Conservation (phyloP, 306 rosid species). For the Pterocarpus macrocarpus region DNA sequence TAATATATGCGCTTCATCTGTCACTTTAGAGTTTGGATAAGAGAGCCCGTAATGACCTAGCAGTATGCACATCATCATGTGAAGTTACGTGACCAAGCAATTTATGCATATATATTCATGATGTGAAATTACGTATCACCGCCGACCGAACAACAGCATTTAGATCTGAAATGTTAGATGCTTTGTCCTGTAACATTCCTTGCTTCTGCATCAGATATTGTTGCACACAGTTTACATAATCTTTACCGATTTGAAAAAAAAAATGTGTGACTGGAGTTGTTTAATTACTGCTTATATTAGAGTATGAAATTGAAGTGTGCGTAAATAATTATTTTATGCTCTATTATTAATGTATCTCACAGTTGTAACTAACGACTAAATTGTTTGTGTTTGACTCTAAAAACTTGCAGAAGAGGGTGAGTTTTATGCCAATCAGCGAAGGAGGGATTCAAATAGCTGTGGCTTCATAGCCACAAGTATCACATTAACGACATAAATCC, state of each 20-base stretch:
- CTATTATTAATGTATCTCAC: not conserved
- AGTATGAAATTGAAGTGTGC: not conserved
- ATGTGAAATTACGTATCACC: slow-evolving; percentile 22
- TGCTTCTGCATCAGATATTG: slow-evolving; percentile 21
- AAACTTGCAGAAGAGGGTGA: slow-evolving; percentile 86
- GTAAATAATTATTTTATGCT: not conserved
- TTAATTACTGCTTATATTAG: not conserved
- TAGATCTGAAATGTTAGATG: slow-evolving; percentile 35
- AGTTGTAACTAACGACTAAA: slow-evolving; percentile 23
- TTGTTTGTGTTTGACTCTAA: slow-evolving; percentile 21
- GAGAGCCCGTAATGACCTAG: not conserved
- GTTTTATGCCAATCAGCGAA: slow-evolving; percentile 68
- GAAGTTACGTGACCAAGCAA: slow-evolving; percentile 3
- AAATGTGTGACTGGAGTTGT: not conserved
- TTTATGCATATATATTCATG: not conserved
- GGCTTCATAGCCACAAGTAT: slow-evolving; percentile 49
- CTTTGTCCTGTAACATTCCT: slow-evolving; percentile 33
- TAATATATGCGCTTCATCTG: not conserved
- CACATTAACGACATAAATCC: slow-evolving; percentile 7
- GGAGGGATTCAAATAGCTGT: slow-evolving; percentile 74
- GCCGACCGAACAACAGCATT: not conserved
- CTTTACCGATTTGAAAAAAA: slow-evolving; percentile 1
- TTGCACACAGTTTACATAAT: not conserved
- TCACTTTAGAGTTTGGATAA: not conserved
- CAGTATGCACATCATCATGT: not conserved